These are phyloP conservation scores for Lichina pygmaea DNA, from an alignment of 495 filamentous ascomycete species.

Conservation along the genomic window DNA sequence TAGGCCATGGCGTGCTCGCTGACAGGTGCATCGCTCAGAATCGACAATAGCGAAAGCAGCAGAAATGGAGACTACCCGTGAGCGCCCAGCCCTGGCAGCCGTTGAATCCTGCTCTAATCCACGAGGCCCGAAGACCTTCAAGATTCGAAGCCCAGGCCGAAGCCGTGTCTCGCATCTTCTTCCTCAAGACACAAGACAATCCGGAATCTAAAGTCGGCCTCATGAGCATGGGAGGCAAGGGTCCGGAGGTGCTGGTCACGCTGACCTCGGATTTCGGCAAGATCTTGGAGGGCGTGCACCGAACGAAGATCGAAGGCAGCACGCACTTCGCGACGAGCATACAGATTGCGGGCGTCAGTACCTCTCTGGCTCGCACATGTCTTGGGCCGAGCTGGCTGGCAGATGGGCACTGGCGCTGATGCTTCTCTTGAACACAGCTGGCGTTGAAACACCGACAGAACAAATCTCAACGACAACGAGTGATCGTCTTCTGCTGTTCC, in stretches of 20 bases:
- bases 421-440: conserved; percentile 24
- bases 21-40: conserved; percentile 17
- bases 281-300: conserved; percentile 76
- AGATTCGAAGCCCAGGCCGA: conserved; percentile 90
- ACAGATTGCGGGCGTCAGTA: conserved; percentile 68
- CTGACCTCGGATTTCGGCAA: conserved; percentile 87
- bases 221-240: conserved; percentile 96
- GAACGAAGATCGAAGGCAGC: conserved; percentile 74
- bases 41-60: conserved; percentile 96
- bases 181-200: conserved; percentile 76
- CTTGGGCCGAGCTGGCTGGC: background rate
- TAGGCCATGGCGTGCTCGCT: background rate
- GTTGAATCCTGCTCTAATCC: background rate
- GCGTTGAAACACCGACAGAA: conserved; percentile 97
- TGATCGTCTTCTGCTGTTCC: conserved; percentile 86
- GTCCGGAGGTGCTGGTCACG: conserved; percentile 86
- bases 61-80: conserved; percentile 86
- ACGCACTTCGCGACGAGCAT: conserved; percentile 77
- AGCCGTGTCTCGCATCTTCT: conserved; percentile 83
- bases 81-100: conserved; percentile 1
- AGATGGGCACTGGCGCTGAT: background rate
- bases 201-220: conserved; percentile 90
- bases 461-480: conserved; percentile 80
- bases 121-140: conserved; percentile 30
- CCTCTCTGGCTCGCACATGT: background rate